A percentile compares a stretch with the other conserved stretches of the same genome.
phyloP scores from a whole-genome alignment of 2,329 filamentous ascomycete species.

The Thelonectria rubi region DNA sequence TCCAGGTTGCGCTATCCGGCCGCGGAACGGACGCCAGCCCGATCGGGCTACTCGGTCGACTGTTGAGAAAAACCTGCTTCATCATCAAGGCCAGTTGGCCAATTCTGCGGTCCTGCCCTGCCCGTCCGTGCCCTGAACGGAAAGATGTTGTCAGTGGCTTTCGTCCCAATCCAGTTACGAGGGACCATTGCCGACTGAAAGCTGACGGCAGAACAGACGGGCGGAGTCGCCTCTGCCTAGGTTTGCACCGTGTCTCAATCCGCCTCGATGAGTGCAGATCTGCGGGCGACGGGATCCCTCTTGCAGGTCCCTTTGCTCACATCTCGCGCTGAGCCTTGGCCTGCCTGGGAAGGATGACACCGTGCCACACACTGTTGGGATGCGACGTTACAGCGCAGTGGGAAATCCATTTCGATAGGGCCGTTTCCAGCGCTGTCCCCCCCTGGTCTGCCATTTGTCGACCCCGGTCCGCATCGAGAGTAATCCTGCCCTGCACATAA shows the following conservation, averaged over 20 bases:
- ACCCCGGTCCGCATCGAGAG: not conserved
- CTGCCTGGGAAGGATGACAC: not conserved
- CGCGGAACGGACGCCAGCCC: constrained; percentile 5
- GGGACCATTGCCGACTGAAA: not conserved
- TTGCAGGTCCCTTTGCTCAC: not conserved
- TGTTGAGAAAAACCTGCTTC: not conserved
- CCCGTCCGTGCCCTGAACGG: not conserved
- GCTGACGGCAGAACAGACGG: not conserved
- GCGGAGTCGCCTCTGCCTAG: not conserved
- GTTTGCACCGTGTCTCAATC: constrained; percentile 9
- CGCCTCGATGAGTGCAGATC: not conserved
- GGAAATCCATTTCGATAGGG: not conserved
- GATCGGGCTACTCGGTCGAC: constrained; percentile 13
- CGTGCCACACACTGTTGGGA: constrained; percentile 18
- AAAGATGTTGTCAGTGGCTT: constrained; percentile 11
- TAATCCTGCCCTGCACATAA: not conserved
- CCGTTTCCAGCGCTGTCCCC: not conserved
- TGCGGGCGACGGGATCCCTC: too few relatives aligned
- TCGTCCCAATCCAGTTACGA: not conserved
- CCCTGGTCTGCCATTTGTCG: constrained; percentile 16
- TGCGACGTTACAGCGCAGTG: constrained; percentile 28
- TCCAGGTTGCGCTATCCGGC: constrained; percentile 1
- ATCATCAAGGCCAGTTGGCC: not conserved
- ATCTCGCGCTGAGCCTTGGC: not conserved
- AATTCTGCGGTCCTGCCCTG: not conserved